Conservation (phyloP, 805 yeast species). For the Jamesozyma piceae region DNA sequence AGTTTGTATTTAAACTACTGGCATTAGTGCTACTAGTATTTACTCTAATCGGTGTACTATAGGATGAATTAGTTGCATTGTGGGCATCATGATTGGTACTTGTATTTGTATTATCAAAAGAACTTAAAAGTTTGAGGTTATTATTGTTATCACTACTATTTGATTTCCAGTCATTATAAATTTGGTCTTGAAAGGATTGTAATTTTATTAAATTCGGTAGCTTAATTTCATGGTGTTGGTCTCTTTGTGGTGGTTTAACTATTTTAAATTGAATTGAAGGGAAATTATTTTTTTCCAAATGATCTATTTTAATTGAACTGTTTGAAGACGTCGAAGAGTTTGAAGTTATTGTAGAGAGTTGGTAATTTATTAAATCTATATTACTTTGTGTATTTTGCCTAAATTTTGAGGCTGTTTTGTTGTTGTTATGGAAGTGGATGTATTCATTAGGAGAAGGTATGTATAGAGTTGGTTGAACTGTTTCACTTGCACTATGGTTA, state of each 20-base stretch:
- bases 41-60: no score
- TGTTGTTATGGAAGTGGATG: neutral
- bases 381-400: neutral
- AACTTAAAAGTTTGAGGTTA: neutral
- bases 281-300: no score
- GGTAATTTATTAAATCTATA: neutral
- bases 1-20: constrained; percentile 10
- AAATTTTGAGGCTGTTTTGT: neutral
- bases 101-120: neutral
- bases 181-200: constrained; percentile 27
- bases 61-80: neutral
- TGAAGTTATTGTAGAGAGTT: neutral
- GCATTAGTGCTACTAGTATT: neutral
- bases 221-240: neutral
- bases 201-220: neutral
- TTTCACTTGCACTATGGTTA: no score
- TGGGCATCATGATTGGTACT: neutral
- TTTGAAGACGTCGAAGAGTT: neutral
- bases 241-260: constrained; percentile 6
- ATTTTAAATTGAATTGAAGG: constrained; percentile 5
- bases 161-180: constrained; percentile 22
- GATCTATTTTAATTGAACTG: no score
- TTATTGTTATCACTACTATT: neutral
- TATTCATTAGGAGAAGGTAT: no score
- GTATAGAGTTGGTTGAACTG: no score